A percentile compares a stretch with the other conserved stretches of the same genome.
phyloP scores from a whole-genome alignment of 495 filamentous ascomycete species.

The Wilcoxina mikolae region DNA sequence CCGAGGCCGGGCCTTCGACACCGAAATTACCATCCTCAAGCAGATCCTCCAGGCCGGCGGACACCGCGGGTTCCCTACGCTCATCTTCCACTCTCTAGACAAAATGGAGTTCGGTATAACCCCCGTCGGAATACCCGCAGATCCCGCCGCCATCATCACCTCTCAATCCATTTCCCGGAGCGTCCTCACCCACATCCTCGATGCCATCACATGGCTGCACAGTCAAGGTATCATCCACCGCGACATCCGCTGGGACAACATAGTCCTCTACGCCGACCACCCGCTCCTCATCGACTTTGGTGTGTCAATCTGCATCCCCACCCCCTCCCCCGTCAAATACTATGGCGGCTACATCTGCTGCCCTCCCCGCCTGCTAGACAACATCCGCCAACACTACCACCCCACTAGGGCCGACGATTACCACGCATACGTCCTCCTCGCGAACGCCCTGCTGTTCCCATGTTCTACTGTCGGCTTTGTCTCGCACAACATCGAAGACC shows the following conservation, averaged over 20 bases:
- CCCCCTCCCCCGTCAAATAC: neutral
- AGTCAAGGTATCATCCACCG: too few relatives aligned
- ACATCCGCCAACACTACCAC: neutral
- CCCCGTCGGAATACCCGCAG: neutral
- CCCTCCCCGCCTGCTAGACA: too few relatives aligned
- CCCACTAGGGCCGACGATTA: neutral
- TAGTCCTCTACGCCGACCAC: neutral
- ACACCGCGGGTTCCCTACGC: neutral
- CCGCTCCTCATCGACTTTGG: conserved; percentile 3
- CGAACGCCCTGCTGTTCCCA: neutral
- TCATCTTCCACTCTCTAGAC: neutral
- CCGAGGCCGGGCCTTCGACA: neutral
- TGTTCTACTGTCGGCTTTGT: neutral
- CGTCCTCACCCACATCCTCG: neutral
- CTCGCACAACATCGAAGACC: neutral
- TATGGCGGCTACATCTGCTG: neutral
- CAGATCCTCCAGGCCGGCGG: neutral
- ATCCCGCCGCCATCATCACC: neutral
- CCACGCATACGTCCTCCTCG: conserved; percentile 1
- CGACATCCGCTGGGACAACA: too few relatives aligned
- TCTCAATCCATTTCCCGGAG: neutral
- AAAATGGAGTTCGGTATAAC: neutral
- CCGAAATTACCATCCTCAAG: neutral
- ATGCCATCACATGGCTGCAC: too few relatives aligned
- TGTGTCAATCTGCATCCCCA: neutral